A percentile compares a stretch with the other conserved stretches of the same genome.
phyloP scores from a whole-genome alignment of 257 asterid species.

The Sherardia arvensis region DNA sequence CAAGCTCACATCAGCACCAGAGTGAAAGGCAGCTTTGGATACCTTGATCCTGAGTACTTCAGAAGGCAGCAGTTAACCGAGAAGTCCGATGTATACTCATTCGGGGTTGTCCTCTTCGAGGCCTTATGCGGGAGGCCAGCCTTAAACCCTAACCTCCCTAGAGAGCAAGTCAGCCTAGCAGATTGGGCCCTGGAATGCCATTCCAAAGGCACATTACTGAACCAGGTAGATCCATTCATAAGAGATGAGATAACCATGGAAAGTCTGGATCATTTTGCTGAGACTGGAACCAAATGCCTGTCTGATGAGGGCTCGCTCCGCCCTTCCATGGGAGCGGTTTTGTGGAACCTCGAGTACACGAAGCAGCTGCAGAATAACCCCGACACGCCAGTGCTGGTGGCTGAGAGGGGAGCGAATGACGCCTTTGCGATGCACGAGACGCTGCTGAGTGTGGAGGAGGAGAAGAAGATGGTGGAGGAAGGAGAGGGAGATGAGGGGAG shows the following conservation, averaged over 20 bases:
- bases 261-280: constrained; percentile 42
- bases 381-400: constrained; percentile 23
- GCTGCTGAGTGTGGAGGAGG: constrained; percentile 3
- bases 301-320: constrained; percentile 43
- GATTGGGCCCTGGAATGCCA: constrained; percentile 49
- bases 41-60: constrained; percentile 73
- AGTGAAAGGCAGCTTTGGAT: constrained; percentile 79
- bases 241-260: constrained; percentile 26
- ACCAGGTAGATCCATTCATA: constrained; percentile 40
- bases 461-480: not conserved
- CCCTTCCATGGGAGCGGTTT: constrained; percentile 69
- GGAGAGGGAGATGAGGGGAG: constrained; percentile 14
- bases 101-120: constrained; percentile 65
- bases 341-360: constrained; percentile 63
- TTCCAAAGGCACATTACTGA: constrained; percentile 16
- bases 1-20: constrained; percentile 64
- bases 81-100: constrained; percentile 70
- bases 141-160: constrained; percentile 37
- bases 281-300: constrained; percentile 54
- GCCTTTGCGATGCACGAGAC: constrained; percentile 27
- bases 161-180: constrained; percentile 55
- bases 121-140: constrained; percentile 65
- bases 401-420: constrained; percentile 26
- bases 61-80: constrained; percentile 63
- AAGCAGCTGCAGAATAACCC: constrained; percentile 36